Conservation (phyloP, 441 rosid genomes). For the Macaranga tanarius region DNA sequence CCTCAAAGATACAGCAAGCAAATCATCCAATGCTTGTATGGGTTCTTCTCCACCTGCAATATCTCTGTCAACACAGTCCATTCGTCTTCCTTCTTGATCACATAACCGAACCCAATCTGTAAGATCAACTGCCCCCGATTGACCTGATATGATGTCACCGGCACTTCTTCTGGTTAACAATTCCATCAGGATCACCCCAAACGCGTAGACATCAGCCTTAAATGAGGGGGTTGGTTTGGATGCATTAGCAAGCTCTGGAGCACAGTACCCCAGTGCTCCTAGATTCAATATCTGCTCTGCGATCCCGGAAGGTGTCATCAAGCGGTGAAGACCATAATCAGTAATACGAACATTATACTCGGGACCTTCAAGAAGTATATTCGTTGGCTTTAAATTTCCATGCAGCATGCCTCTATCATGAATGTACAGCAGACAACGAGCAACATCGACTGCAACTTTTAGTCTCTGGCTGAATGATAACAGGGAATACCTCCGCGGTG, state of each 20-base stretch:
- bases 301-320: constrained; percentile 81
- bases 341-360: constrained; percentile 52
- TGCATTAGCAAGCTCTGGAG: constrained; percentile 72
- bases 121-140: constrained; percentile 88
- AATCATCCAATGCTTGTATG: constrained; percentile 79
- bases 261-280: constrained; percentile 91
- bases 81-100: constrained; percentile 83
- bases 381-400: constrained; percentile 89
- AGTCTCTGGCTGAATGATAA: constrained; percentile 77
- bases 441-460: constrained; percentile 75
- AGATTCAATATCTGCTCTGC: constrained; percentile 83
- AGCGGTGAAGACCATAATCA: constrained; percentile 80
- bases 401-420: constrained; percentile 83
- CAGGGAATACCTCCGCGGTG: constrained; percentile 82
- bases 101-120: constrained; percentile 85
- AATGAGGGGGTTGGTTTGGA: constrained; percentile 63
- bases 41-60: constrained; percentile 81
- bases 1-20: constrained; percentile 75
- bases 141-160: constrained; percentile 92
- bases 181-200: constrained; percentile 96
- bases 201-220: constrained; percentile 80
- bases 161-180: constrained; percentile 85
- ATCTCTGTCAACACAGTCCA: constrained; percentile 93
- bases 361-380: constrained; percentile 63
- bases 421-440: constrained; percentile 65